A percentile compares a stretch with the other conserved stretches of the same genome.
These are phyloP conservation scores for Pseudoneurospora amorphoporcata DNA, from an alignment of 495 filamentous ascomycete genomes.

Conservation along the genomic window DNA sequence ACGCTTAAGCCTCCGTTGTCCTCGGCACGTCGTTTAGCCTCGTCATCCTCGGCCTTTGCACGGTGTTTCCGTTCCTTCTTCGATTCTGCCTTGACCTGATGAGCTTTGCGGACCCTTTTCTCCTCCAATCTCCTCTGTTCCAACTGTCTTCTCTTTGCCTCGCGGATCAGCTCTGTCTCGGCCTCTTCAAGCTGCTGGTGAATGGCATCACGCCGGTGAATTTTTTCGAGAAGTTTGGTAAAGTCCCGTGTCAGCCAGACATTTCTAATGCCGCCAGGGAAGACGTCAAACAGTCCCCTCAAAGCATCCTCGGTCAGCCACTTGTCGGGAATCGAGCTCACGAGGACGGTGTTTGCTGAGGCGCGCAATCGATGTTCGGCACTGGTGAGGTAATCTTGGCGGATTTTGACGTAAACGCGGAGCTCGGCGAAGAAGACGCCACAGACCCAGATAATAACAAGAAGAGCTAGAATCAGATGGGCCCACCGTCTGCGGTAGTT, in stretches of 20 bases:
- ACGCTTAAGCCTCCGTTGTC: constrained; percentile 60
- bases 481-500: constrained; percentile 77
- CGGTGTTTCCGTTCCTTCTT: constrained; percentile 41
- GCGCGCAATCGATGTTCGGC: constrained; percentile 89
- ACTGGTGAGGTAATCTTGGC: constrained; percentile 90
- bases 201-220: constrained; percentile 62
- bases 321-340: constrained; percentile 77
- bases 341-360: constrained; percentile 92
- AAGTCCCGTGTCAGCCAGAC: constrained; percentile 95
- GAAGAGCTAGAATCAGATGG: constrained; percentile 73
- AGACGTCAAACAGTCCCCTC: constrained; percentile 84
- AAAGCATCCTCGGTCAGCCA: constrained; percentile 80
- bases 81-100: constrained; percentile 31
- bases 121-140: constrained; percentile 54
- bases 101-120: constrained; percentile 47
- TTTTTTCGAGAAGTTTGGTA: constrained; percentile 78
- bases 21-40: constrained; percentile 52
- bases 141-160: constrained; percentile 65
- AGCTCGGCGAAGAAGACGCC: constrained; percentile 82
- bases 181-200: constrained; percentile 67
- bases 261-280: constrained; percentile 89
- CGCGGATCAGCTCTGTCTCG: constrained; percentile 71
- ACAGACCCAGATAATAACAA: constrained; percentile 74
- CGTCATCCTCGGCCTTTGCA: constrained; percentile 41
- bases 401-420: constrained; percentile 82